Base-by-base conservation (phyloP, 2,329 filamentous ascomycete species). In the Pyrenophora graminea region DNA sequence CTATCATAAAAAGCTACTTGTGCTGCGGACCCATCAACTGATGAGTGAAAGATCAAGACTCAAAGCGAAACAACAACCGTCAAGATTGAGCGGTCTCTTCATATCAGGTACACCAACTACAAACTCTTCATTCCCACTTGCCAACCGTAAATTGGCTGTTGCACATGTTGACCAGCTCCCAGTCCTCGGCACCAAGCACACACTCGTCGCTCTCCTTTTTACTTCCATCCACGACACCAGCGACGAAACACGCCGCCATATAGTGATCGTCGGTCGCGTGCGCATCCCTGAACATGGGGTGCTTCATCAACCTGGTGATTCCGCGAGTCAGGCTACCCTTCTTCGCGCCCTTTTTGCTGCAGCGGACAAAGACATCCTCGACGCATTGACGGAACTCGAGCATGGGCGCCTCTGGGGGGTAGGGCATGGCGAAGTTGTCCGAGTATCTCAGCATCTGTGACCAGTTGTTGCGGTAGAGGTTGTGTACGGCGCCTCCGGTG, bases 251-350 rank as follows among this genome's bases (percentile, higher is more conserved):
- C 3, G 82, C 78, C 0, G 84, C 74, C 82, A 88, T 87, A 57
- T 86, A 88, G 63, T 89, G 85, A 65, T 89, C 86, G 62, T 89
- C 86, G 0, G 86, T 88, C 0, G 78, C 85, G 71, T 89, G 86
- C 0, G 86, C 86, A 59, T 88, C 85, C 13, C 85, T 73, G 62
- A 81, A 89, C 39, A 77, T 74, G 0, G 85, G 85, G 62, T 88
- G 82, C 74, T 88, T 88, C 85, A 88, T 88, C 59, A 88, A 64
- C 25, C 84, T 76, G 2, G 83, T 84, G 46, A 86, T 76, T 0
- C 77, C 80, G 2, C 81, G 74, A 2, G 84, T 70, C 41, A 88
- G 64, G 7, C 59, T 59, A 2, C 63, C 66, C 21, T 70, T 67
- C 5, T 84, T 83, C 19, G 56, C 56, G 0, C 85, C 85, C 1